Conservation (phyloP, 2,329 filamentous ascomycete species). For the Xylariaceae sp. region DNA sequence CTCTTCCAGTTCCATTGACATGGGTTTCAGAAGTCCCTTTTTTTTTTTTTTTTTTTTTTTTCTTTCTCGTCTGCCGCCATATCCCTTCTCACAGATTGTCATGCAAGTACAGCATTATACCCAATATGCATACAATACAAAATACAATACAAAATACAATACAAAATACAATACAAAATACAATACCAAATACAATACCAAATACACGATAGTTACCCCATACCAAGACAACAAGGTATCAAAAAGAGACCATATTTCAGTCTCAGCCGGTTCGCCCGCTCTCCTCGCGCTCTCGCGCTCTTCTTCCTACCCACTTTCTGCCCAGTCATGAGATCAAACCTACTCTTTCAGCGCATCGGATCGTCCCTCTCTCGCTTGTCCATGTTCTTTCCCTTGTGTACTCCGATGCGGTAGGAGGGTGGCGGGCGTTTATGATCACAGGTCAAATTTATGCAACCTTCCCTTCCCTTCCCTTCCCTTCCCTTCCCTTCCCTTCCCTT, state of each 20-base stretch:
- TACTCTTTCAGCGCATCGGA: constrained; percentile 10
- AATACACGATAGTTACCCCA: not conserved
- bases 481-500: not conserved
- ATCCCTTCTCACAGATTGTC: too few relatives aligned
- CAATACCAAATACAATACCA: too few relatives aligned
- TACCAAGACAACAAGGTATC: constrained; percentile 1
- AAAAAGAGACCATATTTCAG: constrained; percentile 17
- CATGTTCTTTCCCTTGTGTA: constrained; percentile 6
- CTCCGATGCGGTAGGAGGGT: constrained; percentile 8
- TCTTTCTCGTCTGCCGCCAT: too few relatives aligned
- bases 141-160: too few relatives aligned
- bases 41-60: not conserved
- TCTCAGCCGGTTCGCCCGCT: too few relatives aligned
- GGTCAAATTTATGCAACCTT: constrained; percentile 12
- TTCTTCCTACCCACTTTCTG: constrained; percentile 23
- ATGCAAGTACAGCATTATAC: too few relatives aligned
- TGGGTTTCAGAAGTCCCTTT: constrained; percentile 6
- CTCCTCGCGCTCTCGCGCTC: too few relatives aligned
- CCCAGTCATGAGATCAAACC: constrained; percentile 20
- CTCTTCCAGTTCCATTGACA: constrained; percentile 5
- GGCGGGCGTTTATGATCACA: constrained; percentile 8
- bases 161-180: too few relatives aligned
- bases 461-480: not conserved
- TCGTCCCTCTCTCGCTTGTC: not conserved
- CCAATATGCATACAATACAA: too few relatives aligned